Conservation (phyloP, 768 basidiomycete species). For the Gelatoporia subvermispora region DNA sequence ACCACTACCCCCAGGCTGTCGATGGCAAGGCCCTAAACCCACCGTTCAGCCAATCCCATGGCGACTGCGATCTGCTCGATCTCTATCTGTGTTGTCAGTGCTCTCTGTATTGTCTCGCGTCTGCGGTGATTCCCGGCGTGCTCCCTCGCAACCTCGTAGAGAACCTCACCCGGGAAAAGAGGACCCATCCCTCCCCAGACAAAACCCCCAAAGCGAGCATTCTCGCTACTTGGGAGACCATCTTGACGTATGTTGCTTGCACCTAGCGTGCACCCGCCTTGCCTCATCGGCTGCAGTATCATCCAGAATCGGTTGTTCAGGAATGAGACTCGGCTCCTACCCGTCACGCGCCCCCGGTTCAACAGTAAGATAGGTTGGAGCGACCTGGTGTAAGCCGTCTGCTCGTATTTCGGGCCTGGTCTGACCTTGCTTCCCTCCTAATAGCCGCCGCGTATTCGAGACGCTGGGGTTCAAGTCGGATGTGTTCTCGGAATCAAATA, state of each 20-base stretch:
- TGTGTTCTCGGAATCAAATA: constrained; percentile 4
- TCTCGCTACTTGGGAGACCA: constrained; percentile 57
- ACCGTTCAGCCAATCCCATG: constrained; percentile 46
- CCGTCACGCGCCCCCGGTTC: constrained; percentile 50
- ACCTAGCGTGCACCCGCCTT: not conserved
- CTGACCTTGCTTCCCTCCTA: not conserved
- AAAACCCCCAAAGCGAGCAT: constrained; percentile 52
- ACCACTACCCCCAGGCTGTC: constrained; percentile 65
- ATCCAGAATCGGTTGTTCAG: constrained; percentile 75
- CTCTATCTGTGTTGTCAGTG: constrained; percentile 86
- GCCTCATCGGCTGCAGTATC: constrained; percentile 38
- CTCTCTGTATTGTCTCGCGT: constrained; percentile 66
- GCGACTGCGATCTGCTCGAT: constrained; percentile 50
- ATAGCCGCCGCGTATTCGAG: constrained; percentile 38
- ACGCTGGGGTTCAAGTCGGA: constrained; percentile 30
- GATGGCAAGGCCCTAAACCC: constrained; percentile 65
- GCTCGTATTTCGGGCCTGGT: not conserved
- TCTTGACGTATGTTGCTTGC: constrained; percentile 50
- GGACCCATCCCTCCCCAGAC: constrained; percentile 49
- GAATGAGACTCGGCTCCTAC: constrained; percentile 55
- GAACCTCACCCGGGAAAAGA: constrained; percentile 59
- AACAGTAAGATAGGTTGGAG: constrained; percentile 66
- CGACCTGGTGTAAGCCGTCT: constrained; percentile 44
- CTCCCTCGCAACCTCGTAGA: constrained; percentile 59
- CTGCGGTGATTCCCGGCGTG: constrained; percentile 68